Evolutionary conservation across 1,139 yeast genomes (phyloP).

Genomic region (Debaryomycetaceae sp.): DNA sequence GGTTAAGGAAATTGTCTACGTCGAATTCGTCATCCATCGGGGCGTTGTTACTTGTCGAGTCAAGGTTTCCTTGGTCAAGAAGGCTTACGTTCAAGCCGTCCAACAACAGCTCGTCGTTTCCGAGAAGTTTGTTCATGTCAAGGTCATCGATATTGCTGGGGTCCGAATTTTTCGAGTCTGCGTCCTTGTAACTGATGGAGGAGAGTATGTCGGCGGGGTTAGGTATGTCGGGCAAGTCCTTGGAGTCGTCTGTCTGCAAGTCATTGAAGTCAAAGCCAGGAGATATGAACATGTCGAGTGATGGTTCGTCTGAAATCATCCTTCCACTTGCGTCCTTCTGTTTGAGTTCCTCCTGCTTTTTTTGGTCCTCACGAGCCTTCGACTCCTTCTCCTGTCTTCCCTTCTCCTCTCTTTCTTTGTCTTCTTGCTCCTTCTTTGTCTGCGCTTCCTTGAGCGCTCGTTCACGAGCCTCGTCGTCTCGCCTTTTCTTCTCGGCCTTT

Average conservation of each 20-base stretch:
- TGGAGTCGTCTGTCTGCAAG: slow-evolving; percentile 5
- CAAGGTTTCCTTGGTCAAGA: slow-evolving; percentile 33
- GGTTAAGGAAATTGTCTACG: slow-evolving; percentile 46
- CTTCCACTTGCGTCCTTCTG: slow-evolving; percentile 4
- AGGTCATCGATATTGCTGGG: slow-evolving; percentile 19
- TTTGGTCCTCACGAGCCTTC: slow-evolving; percentile 12
- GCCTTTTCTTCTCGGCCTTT: slow-evolving; percentile 10
- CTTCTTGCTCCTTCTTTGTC: slow-evolving; percentile 15
- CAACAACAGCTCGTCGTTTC: slow-evolving; percentile 41
- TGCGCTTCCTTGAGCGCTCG: slow-evolving; percentile 12
- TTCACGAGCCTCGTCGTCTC: slow-evolving; percentile 12
- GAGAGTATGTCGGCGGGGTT: slow-evolving; percentile 41
- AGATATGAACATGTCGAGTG: slow-evolving; percentile 7
- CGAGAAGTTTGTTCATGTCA: slow-evolving; percentile 41
- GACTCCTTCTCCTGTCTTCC: slow-evolving; percentile 16
- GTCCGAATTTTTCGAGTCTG: slow-evolving; percentile 5
- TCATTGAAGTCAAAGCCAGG: slow-evolving; percentile 10
- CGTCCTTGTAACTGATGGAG: slow-evolving; percentile 25
- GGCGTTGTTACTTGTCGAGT: slow-evolving; percentile 13
- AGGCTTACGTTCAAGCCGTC: slow-evolving; percentile 45
- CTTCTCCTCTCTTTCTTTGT: slow-evolving; percentile 12
- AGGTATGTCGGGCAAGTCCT: slow-evolving; percentile 21
- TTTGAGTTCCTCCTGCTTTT: slow-evolving; percentile 8
- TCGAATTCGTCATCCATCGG: slow-evolving; percentile 38
- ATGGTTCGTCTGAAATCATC: slow-evolving; percentile 6